Evolutionary conservation across 2,329 filamentous ascomycete genomes (phyloP).

Genomic region (Kalaharituber pfeilii): DNA sequence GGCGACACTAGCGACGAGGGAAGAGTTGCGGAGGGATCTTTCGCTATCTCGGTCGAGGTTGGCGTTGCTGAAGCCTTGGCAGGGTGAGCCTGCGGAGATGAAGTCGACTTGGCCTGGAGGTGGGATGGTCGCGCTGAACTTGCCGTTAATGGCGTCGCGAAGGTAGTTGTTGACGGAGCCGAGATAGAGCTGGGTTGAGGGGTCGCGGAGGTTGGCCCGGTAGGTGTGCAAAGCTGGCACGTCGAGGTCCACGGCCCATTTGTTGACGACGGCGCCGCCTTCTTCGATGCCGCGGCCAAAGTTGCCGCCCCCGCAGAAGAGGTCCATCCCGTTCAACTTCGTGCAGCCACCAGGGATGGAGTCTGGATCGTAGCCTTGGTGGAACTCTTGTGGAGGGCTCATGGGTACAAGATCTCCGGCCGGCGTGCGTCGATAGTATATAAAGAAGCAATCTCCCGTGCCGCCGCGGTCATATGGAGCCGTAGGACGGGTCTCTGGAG

Average conservation of each 20-base stretch:
- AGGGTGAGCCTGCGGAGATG: constrained; percentile 57
- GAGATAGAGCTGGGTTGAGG: constrained; percentile 39
- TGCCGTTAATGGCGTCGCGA: constrained; percentile 36
- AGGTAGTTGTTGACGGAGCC: constrained; percentile 59
- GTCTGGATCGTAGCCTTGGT: constrained; percentile 39
- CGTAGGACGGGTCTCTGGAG: constrained; percentile 30
- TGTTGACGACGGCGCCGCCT: constrained; percentile 45
- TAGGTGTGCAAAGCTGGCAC: constrained; percentile 51
- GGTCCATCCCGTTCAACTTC: constrained; percentile 44
- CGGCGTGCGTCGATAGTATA: constrained; percentile 42
- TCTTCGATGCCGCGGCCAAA: constrained; percentile 63
- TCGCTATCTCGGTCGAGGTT: constrained; percentile 41
- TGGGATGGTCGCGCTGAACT: constrained; percentile 21
- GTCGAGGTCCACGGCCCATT: constrained; percentile 51
- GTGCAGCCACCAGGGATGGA: constrained; percentile 14
- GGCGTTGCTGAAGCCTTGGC: constrained; percentile 53
- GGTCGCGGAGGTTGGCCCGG: constrained; percentile 42
- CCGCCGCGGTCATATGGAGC: constrained; percentile 49
- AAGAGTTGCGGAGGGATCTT: constrained; percentile 50
- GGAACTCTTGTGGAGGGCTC: constrained; percentile 8
- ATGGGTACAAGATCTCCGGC: constrained; percentile 1
- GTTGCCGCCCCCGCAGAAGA: constrained; percentile 65
- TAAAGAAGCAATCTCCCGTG: constrained; percentile 47
- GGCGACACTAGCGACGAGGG: constrained; percentile 58
- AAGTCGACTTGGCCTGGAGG: constrained; percentile 40